phyloP scores from a whole-genome alignment of 2,329 filamentous ascomycete genomes.

The Calonectria fujianensis region DNA sequence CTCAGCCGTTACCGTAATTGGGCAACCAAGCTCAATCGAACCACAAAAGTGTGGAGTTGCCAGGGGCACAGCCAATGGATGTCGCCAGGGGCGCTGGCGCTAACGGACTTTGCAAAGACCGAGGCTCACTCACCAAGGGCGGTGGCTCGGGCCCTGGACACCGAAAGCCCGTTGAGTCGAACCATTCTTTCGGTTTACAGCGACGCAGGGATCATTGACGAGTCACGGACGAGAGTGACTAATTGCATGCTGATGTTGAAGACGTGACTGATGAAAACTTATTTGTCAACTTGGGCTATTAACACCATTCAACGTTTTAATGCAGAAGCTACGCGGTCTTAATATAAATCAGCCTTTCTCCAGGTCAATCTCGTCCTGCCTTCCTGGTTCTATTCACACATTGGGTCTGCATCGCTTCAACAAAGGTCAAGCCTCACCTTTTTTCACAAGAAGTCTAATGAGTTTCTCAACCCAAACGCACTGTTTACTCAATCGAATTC shows the following conservation, averaged over 20 bases:
- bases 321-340: not conserved
- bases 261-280: not conserved
- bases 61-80: not conserved
- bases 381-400: not conserved
- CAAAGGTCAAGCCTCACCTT: not conserved
- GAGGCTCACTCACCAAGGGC: not conserved
- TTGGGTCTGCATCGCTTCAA: not conserved
- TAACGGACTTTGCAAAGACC: conserved; percentile 20
- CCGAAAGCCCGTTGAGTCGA: conserved; percentile 15
- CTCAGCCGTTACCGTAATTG: conserved; percentile 5
- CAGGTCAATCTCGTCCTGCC: not conserved
- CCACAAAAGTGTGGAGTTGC: not conserved
- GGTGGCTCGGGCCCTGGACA: not conserved
- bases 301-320: not conserved
- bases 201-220: not conserved
- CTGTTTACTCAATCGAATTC: not conserved
- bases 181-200: conserved; percentile 4
- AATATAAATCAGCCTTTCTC: not conserved
- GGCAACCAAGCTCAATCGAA: not conserved
- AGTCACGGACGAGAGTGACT: not conserved
- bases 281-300: not conserved
- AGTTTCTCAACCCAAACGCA: not conserved
- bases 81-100: not conserved
- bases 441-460: not conserved
- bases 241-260: not conserved